These are phyloP conservation scores for Pisolithus sp. DNA, from an alignment of 768 basidiomycete genomes.

Conservation along the genomic window DNA sequence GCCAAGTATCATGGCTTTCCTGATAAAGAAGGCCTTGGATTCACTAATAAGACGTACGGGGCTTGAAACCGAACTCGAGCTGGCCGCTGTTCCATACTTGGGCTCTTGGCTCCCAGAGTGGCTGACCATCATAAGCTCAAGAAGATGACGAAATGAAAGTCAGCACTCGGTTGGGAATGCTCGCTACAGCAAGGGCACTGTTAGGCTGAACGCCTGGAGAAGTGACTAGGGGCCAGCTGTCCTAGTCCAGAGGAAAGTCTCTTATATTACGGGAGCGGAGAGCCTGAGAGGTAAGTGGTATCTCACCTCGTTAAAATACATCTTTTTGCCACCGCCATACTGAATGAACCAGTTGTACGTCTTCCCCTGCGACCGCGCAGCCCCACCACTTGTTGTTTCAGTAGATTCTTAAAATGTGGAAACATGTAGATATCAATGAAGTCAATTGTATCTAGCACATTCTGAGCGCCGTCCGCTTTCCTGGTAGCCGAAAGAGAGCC, in stretches of 20 bases:
- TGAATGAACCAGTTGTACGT: slow-evolving; percentile 61
- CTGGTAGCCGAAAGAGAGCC: slow-evolving; percentile 57
- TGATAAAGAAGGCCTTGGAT: neutral
- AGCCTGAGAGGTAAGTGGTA: neutral
- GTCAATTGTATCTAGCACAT: slow-evolving; percentile 55
- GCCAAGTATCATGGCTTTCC: neutral
- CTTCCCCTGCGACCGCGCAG: slow-evolving; percentile 57
- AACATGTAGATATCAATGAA: slow-evolving; percentile 65
- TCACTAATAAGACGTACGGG: slow-evolving; percentile 51
- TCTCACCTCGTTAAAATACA: slow-evolving; percentile 62
- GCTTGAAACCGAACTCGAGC: slow-evolving; percentile 60
- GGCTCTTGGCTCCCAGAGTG: slow-evolving; percentile 55
- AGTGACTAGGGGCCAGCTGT: slow-evolving; percentile 71
- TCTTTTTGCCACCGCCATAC: slow-evolving; percentile 65
- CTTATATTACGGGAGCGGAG: neutral
- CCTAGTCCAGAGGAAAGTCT: slow-evolving; percentile 34
- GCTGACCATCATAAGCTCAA: no score
- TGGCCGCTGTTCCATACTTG: slow-evolving; percentile 55
- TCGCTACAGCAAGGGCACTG: slow-evolving; percentile 52
- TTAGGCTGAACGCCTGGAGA: slow-evolving; percentile 60
- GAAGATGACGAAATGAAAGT: slow-evolving; percentile 25
- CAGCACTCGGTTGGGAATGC: slow-evolving; percentile 49
- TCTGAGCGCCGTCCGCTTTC: slow-evolving; percentile 43
- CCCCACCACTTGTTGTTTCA: slow-evolving; percentile 34
- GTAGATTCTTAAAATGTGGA: slow-evolving; percentile 57